These are phyloP conservation scores for Apiospora kogelbergensis DNA, from an alignment of 2,329 filamentous ascomycete genomes.

Conservation along the genomic window DNA sequence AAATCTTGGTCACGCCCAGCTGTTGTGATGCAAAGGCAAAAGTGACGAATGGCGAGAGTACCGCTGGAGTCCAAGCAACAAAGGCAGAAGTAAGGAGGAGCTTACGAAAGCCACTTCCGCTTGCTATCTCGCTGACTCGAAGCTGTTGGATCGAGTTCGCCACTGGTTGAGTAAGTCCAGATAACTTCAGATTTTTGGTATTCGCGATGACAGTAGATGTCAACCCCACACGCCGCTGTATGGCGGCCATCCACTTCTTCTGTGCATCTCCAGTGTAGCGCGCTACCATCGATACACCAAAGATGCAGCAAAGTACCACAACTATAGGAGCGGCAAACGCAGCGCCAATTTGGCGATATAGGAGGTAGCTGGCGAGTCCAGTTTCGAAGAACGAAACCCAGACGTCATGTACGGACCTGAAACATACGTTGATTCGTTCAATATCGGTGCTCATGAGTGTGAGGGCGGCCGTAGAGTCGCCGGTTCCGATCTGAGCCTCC, in stretches of 20 bases:
- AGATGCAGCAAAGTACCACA: slow-evolving; percentile 33
- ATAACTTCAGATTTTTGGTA: slow-evolving; percentile 44
- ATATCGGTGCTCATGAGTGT: slow-evolving; percentile 36
- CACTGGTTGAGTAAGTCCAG: slow-evolving; percentile 32
- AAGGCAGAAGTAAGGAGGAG: slow-evolving; percentile 35
- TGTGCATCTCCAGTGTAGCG: slow-evolving; percentile 28
- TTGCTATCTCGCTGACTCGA: slow-evolving; percentile 36
- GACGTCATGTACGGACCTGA: slow-evolving; percentile 34
- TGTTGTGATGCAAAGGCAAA: slow-evolving; percentile 29
- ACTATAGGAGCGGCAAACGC: slow-evolving; percentile 48
- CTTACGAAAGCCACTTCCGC: slow-evolving; percentile 34
- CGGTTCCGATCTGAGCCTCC: slow-evolving; percentile 15
- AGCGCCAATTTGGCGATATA: slow-evolving; percentile 45
- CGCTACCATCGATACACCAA: slow-evolving; percentile 21
- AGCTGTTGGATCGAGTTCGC: slow-evolving; percentile 31
- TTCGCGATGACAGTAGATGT: slow-evolving; percentile 35
- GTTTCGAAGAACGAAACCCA: slow-evolving; percentile 44
- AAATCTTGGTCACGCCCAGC: slow-evolving; percentile 32
- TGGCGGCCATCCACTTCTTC: slow-evolving; percentile 35
- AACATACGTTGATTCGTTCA: slow-evolving; percentile 25
- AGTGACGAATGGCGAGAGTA: slow-evolving; percentile 27
- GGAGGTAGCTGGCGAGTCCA: slow-evolving; percentile 44
- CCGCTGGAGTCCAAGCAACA: slow-evolving; percentile 21
- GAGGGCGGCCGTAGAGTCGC: slow-evolving; percentile 22
- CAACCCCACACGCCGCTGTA: slow-evolving; percentile 32